These are phyloP conservation scores for Pythium brassicae DNA, from an alignment of 352 stramenopile genomes.

Conservation along the genomic window DNA sequence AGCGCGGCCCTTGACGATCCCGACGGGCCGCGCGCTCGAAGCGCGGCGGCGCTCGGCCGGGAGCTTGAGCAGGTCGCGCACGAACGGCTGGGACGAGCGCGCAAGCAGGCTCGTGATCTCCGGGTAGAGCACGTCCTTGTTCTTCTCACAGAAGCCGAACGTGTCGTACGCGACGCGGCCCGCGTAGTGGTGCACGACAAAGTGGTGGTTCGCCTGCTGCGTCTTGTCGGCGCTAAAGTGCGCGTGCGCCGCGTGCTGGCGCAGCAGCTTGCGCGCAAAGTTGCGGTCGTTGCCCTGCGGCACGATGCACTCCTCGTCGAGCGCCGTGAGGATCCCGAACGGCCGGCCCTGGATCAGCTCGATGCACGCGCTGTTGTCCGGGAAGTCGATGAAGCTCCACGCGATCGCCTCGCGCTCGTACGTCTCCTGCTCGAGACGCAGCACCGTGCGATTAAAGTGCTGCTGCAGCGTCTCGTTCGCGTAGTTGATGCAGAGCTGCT, in stretches of 20 bases:
- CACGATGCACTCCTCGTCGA: constrained; percentile 90
- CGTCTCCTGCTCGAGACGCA: constrained; percentile 84
- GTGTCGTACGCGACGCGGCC: constrained; percentile 91
- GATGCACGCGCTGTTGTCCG: constrained; percentile 87
- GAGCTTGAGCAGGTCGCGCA: constrained; percentile 51
- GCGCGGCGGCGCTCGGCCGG: constrained; percentile 9
- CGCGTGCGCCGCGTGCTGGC: constrained; percentile 57
- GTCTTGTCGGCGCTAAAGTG: constrained; percentile 79
- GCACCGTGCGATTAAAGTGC: constrained; percentile 88
- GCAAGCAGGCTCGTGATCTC: constrained; percentile 80
- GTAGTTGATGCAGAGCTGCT: constrained; percentile 95
- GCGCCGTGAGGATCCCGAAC: constrained; percentile 74
- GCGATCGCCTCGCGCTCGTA: constrained; percentile 87
- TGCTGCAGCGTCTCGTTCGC: constrained; percentile 92
- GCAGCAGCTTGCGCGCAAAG: constrained; percentile 80
- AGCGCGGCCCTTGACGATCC: constrained; percentile 29
- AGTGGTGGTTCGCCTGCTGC: constrained; percentile 74
- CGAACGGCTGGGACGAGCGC: constrained; percentile 63
- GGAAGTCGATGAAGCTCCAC: constrained; percentile 89
- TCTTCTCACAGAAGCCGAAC: constrained; percentile 96
- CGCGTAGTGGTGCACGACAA: constrained; percentile 91
- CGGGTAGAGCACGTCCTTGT: constrained; percentile 89
- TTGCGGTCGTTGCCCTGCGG: constrained; percentile 85
- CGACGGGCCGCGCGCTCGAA: constrained; percentile 13
- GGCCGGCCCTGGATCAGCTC: constrained; percentile 87